These are phyloP conservation scores for Cryoendolithus antarcticus DNA, from an alignment of 2,329 filamentous ascomycete genomes.

Conservation along the genomic window DNA sequence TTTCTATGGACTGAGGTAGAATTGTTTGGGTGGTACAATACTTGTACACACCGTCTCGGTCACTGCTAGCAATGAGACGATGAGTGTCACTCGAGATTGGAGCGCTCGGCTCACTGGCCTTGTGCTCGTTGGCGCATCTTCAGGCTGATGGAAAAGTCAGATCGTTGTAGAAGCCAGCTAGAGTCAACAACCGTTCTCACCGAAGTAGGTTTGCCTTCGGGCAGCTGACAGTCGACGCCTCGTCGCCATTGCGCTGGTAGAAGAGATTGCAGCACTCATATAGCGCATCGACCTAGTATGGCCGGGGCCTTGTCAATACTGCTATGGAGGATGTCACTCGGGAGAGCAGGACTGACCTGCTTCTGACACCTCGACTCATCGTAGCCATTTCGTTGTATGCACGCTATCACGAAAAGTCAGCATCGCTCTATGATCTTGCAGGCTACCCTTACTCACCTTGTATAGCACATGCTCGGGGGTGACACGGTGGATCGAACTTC, in stretches of 20 bases:
- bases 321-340: not conserved
- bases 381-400: conserved; percentile 71
- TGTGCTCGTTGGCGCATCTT: conserved; percentile 69
- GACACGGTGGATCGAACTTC: conserved; percentile 65
- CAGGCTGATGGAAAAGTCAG: conserved; percentile 32
- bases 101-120: conserved; percentile 13
- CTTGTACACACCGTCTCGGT: not conserved
- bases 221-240: conserved; percentile 68
- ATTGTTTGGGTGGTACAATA: conserved; percentile 29
- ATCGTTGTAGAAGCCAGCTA: not conserved
- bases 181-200: conserved; percentile 7
- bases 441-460: conserved; percentile 49
- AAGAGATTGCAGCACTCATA: conserved; percentile 91
- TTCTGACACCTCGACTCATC: conserved; percentile 71
- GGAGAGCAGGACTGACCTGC: conserved; percentile 24
- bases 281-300: conserved; percentile 60
- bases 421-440: not conserved
- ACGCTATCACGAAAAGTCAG: conserved; percentile 43
- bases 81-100: not conserved
- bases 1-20: conserved; percentile 32
- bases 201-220: conserved; percentile 68
- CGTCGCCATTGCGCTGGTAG: conserved; percentile 66
- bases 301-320: conserved; percentile 10
- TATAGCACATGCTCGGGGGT: conserved; percentile 80
- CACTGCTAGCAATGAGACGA: conserved; percentile 1